A percentile compares a stretch with the other conserved stretches of the same genome.
phyloP scores from a whole-genome alignment of 225 moss, liverwort and hornwort species.

The Bryoerythrophyllum caledonicum region DNA sequence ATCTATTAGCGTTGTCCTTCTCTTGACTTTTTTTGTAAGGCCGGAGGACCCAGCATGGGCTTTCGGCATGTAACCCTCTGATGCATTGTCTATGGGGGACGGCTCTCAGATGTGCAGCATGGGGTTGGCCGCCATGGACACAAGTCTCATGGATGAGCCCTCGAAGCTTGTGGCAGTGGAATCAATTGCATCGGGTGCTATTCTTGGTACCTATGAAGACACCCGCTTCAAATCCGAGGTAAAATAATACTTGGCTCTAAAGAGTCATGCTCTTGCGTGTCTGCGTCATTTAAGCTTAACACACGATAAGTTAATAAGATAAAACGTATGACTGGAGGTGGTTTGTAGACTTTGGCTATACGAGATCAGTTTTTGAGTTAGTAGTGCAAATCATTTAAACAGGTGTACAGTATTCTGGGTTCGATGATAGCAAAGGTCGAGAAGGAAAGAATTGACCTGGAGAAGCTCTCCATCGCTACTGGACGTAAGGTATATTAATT shows the following conservation, averaged over 20 bases:
- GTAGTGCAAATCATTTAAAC: slow-evolving; percentile 38
- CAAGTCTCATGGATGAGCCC: slow-evolving; percentile 58
- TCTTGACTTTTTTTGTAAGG: no score
- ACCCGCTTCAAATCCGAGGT: slow-evolving; percentile 72
- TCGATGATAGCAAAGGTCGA: slow-evolving; percentile 52
- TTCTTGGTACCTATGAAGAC: slow-evolving; percentile 66
- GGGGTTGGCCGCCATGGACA: slow-evolving; percentile 62
- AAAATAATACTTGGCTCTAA: no score
- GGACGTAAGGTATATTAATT: slow-evolving; percentile 39
- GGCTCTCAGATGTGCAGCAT: slow-evolving; percentile 61
- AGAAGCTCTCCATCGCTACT: slow-evolving; percentile 33
- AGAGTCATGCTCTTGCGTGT: no score
- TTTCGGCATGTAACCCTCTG: slow-evolving; percentile 12
- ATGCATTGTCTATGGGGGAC: slow-evolving; percentile 13
- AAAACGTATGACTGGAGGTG: no score
- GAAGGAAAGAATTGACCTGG: slow-evolving; percentile 48
- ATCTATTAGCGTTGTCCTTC: background rate
- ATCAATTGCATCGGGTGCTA: slow-evolving; percentile 65
- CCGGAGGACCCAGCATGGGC: background rate
- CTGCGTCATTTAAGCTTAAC: no score
- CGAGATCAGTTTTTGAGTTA: no score
- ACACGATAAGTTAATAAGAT: no score
- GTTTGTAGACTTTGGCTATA: no score
- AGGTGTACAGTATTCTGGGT: slow-evolving; percentile 56
- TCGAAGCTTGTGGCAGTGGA: slow-evolving; percentile 69